Evolutionary conservation across 257 asterid genomes (phyloP).

Genomic region (Rauvolfia tetraphylla): DNA sequence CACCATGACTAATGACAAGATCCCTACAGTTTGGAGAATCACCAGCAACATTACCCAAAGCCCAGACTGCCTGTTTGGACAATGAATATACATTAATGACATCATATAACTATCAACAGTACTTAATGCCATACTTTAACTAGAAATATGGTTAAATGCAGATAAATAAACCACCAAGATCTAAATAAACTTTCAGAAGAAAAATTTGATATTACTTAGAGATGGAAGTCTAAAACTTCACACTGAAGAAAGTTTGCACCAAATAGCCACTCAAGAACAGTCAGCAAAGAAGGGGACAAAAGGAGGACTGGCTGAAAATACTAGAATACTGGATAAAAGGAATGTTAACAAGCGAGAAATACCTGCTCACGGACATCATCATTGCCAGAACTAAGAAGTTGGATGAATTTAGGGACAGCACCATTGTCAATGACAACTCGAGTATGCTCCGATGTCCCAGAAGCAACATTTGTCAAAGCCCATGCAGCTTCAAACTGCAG

Average conservation of each 20-base stretch:
- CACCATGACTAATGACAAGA: constrained; percentile 41
- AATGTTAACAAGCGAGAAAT: neutral
- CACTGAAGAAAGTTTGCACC: constrained; percentile 5
- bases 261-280: neutral
- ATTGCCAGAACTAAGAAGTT: constrained; percentile 76
- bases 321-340: neutral
- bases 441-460: constrained; percentile 93
- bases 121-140: neutral
- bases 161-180: neutral
- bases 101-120: neutral
- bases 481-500: constrained; percentile 90
- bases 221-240: neutral
- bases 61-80: constrained; percentile 27
- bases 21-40: constrained; percentile 47
- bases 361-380: constrained; percentile 98
- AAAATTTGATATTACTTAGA: neutral
- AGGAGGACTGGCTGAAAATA: neutral
- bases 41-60: constrained; percentile 54
- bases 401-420: constrained; percentile 70
- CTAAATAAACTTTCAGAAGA: neutral
- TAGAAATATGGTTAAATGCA: neutral
- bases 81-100: neutral
- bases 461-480: constrained; percentile 93
- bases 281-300: neutral
- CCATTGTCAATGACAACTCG: constrained; percentile 84